Percentiles rank a stretch among this genome's conserved stretches.
phyloP scores from a whole-genome alignment of 805 yeast genomes.

The Yarrowia hollandica region DNA sequence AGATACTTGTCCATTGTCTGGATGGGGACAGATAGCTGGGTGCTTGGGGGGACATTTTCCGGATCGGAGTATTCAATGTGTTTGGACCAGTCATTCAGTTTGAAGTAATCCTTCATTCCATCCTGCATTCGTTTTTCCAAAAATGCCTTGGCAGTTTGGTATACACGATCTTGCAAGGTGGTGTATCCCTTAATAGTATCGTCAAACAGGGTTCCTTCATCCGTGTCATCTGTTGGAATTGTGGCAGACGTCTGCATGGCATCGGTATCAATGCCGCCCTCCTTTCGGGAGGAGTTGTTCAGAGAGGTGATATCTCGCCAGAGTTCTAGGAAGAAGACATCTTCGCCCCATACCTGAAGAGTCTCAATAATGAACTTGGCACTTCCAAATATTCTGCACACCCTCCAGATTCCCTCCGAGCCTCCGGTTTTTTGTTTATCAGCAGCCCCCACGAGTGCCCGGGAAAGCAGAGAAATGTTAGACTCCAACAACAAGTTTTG shows the following conservation, averaged over 20 bases:
- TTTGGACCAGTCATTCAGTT: constrained; percentile 40
- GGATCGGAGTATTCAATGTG: constrained; percentile 22
- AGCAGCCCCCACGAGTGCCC: constrained; percentile 42
- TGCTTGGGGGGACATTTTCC: constrained; percentile 30
- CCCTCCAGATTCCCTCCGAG: constrained; percentile 44
- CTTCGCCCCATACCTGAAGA: constrained; percentile 49
- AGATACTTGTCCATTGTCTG: constrained; percentile 39
- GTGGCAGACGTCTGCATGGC: constrained; percentile 8
- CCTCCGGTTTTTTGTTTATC: constrained; percentile 38
- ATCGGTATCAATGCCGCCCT: neutral
- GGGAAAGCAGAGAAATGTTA: constrained; percentile 41
- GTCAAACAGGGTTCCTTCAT: constrained; percentile 47
- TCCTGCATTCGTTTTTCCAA: constrained; percentile 44
- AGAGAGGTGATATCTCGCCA: constrained; percentile 40
- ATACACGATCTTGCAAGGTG: constrained; percentile 40
- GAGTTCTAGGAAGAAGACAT: constrained; percentile 46
- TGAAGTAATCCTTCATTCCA: constrained; percentile 44
- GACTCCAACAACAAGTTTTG: constrained; percentile 49
- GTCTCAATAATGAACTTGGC: constrained; percentile 44
- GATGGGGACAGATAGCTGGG: constrained; percentile 38
- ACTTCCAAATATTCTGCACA: constrained; percentile 46
- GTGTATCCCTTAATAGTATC: constrained; percentile 46
- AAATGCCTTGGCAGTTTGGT: constrained; percentile 39
- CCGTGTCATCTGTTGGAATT: constrained; percentile 32
- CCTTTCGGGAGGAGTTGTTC: neutral